These are phyloP conservation scores for Ramalina peruviana DNA, from an alignment of 495 filamentous ascomycete species.

Conservation along the genomic window DNA sequence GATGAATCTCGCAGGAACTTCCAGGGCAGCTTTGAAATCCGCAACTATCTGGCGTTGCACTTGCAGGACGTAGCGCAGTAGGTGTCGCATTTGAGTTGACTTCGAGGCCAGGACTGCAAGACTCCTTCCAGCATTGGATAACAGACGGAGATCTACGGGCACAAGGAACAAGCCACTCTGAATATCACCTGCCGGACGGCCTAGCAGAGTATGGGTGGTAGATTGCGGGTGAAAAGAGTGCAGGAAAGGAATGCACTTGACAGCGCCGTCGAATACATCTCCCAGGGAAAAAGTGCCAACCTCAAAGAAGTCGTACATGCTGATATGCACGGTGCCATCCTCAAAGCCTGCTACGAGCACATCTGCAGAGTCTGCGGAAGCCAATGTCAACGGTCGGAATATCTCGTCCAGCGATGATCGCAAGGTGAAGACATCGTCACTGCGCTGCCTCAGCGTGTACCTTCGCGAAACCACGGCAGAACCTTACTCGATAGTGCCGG, in stretches of 20 bases:
- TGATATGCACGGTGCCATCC: conserved; percentile 65
- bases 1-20: conserved; percentile 65
- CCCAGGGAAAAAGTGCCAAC: conserved; percentile 52
- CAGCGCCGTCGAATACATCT: conserved; percentile 10
- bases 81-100: conserved; percentile 71
- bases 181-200: conserved; percentile 23
- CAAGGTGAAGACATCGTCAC: conserved; percentile 56
- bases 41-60: conserved; percentile 57
- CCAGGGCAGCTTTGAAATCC: conserved; percentile 71
- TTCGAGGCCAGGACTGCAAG: conserved; percentile 73
- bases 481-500: conserved; percentile 43
- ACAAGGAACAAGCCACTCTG: conserved; percentile 40
- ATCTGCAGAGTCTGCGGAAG: conserved; percentile 60
- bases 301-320: conserved; percentile 81
- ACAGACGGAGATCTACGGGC: conserved; percentile 71
- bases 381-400: conserved; percentile 46
- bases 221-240: conserved; percentile 58
- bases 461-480: not conserved
- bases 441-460: conserved; percentile 5
- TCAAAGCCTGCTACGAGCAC: conserved; percentile 67
- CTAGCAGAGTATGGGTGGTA: conserved; percentile 63
- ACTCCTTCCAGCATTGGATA: conserved; percentile 64
- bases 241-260: conserved; percentile 8
- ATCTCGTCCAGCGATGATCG: conserved; percentile 57
- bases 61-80: conserved; percentile 70